A percentile compares a stretch with the other conserved stretches of the same genome.
These are phyloP conservation scores for Saccharomycopsis capsularis DNA, from an alignment of 805 yeast genomes.

Conservation along the genomic window DNA sequence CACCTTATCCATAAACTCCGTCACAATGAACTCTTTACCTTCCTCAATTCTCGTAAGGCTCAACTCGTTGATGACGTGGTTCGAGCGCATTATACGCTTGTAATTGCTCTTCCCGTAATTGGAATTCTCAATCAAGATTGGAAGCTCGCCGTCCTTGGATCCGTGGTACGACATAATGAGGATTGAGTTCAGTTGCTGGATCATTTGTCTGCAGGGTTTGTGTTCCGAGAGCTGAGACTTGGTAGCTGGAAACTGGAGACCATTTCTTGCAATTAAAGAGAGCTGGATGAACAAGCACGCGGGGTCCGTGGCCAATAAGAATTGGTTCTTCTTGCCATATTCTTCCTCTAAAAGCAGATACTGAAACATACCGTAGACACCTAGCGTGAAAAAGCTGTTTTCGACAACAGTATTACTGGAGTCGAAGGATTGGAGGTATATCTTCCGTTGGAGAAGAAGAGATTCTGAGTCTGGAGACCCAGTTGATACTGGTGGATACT, in stretches of 20 bases:
- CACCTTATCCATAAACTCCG: conserved; percentile 33
- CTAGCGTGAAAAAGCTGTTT: conserved; percentile 10
- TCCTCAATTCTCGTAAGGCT: conserved; percentile 23
- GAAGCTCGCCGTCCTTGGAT: conserved; percentile 40
- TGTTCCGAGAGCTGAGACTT: background rate
- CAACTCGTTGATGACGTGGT: conserved; percentile 11
- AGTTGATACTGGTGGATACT: background rate
- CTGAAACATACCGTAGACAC: conserved; percentile 16
- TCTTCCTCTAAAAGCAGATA: no score
- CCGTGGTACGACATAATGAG: conserved; percentile 35
- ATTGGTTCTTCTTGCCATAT: background rate
- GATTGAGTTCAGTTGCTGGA: conserved; percentile 8
- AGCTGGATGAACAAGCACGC: conserved; percentile 18
- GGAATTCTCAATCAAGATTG: conserved; percentile 41
- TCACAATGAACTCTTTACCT: conserved; percentile 25
- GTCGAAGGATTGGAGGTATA: background rate
- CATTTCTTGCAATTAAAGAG: conserved; percentile 7
- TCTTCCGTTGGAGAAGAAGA: background rate
- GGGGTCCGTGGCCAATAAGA: conserved; percentile 20
- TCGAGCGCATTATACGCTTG: conserved; percentile 10
- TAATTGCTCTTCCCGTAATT: background rate
- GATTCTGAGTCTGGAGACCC: background rate
- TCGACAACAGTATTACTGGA: background rate
- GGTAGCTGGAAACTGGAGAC: conserved; percentile 1
- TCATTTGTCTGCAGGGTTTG: background rate